Evolutionary conservation across 441 rosid genomes (phyloP).

Genomic region (Omphalea diandra): DNA sequence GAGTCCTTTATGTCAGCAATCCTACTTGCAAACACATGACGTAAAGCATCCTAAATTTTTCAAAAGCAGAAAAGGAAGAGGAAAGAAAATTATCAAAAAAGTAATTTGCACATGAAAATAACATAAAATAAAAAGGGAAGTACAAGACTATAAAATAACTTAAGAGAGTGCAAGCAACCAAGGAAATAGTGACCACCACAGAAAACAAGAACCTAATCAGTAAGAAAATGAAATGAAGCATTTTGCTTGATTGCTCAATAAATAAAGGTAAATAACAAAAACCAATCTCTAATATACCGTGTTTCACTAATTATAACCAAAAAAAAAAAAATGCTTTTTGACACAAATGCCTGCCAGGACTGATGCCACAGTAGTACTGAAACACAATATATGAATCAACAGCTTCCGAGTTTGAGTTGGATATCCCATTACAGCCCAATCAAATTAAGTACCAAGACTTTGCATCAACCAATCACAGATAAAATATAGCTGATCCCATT

Average conservation of each 20-base stretch:
- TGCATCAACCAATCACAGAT: neutral
- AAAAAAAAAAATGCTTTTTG: no score
- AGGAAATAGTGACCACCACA: neutral
- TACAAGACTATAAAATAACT: neutral
- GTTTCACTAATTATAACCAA: neutral
- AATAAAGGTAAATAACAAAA: neutral
- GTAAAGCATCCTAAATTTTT: slow-evolving; percentile 69
- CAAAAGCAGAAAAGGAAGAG: slow-evolving; percentile 21
- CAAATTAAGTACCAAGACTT: neutral
- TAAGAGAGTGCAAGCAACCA: no score
- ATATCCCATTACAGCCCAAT: neutral
- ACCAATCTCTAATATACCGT: neutral
- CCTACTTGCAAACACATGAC: slow-evolving; percentile 95
- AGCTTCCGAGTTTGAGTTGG: neutral
- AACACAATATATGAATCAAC: slow-evolving; percentile 3
- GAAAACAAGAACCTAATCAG: neutral
- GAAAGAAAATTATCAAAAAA: neutral
- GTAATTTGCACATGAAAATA: neutral
- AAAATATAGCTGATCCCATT: neutral
- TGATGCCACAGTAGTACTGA: neutral
- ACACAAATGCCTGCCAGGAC: no score
- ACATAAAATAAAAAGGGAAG: neutral
- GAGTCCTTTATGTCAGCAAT: slow-evolving; percentile 79
- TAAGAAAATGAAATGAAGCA: no score
- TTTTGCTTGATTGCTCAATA: neutral